Base-by-base conservation (phyloP, 768 basidiomycete species). In the Saitozyma podzolica region DNA sequence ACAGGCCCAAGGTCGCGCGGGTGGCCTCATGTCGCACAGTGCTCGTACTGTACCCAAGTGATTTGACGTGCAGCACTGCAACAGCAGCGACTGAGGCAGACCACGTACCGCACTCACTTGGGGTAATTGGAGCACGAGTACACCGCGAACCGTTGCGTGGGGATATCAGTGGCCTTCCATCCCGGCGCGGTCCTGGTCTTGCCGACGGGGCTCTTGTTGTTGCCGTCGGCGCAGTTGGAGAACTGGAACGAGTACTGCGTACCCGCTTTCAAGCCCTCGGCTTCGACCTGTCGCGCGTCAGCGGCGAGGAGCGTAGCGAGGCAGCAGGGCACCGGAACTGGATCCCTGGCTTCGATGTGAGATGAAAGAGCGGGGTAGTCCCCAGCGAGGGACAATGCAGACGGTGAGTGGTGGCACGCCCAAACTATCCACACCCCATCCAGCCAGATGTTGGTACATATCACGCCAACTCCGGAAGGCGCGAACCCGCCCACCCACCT, bases 241-340 rank as follows among this genome's bases (percentile, higher is more conserved):
- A 86, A 86, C 50, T 83, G 82, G 76, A 82, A 86, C 68, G 82
- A 85, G 67, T 86, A 87, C 56, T 81, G 79, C 2, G 84, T 85
- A 64, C 85, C 85, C 0, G 86, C 80, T 45, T 80, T 71, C 50
- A 87, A 72, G 3, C 81, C 81, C 0, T 80, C 82, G 6, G 85
- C 85, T 64, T 86, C 86, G 20, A 86, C 83, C 56, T 62, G 50
- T 39, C n/a, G 40, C 9, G 43, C 8, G 40, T 41, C 47, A 62
- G 42, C 45, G 13, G 29, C 29, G 29, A 29, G 29, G 29, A 29
- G 29, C 29, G 5, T 5, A 2, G 29, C 29, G 2, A 29, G 29
- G 29, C 29, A 2, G 29, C 29, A 2, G 5, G 29, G 29, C 29
- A 2, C 29, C 29, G 2, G 5, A 29, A 29, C 29, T 29, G 29